Percentiles rank a stretch among this genome's conserved stretches.
phyloP scores from a whole-genome alignment of 495 filamentous ascomycete genomes.

The Paragyromitra xinjiangensis region DNA sequence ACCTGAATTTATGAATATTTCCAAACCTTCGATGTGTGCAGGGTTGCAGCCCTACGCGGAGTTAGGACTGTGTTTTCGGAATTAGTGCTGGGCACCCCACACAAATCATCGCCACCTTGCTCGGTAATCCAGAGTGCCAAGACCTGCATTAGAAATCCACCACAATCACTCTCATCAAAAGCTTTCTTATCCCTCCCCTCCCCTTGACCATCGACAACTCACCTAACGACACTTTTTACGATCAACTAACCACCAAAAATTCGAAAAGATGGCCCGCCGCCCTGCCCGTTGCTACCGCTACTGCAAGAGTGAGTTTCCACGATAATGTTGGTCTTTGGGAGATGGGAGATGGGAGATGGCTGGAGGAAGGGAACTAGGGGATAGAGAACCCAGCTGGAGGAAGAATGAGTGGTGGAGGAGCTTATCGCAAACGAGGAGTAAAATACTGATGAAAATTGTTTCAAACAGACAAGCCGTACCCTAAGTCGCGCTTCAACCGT shows the following conservation, averaged over 20 bases:
- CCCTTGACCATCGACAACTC: conserved; percentile 42
- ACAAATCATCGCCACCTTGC: conserved; percentile 50
- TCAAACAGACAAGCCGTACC: conserved; percentile 78
- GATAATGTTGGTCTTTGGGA: conserved; percentile 60
- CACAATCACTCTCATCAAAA: conserved; percentile 28
- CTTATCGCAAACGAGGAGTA: not conserved
- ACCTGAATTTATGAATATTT: not conserved
- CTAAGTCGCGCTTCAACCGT: conserved; percentile 99
- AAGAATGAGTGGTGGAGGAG: not conserved
- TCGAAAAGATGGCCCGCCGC: conserved; percentile 94
- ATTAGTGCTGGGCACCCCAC: conserved; percentile 39
- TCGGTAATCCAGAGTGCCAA: conserved; percentile 48
- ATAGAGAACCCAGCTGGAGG: not conserved
- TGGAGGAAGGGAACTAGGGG: not conserved
- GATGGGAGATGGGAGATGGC: not conserved
- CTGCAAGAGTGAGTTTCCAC: conserved; percentile 98
- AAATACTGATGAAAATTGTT: conserved; percentile 30
- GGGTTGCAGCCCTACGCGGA: conserved; percentile 45
- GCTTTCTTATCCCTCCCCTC: conserved; percentile 23
- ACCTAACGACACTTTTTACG: conserved; percentile 45
- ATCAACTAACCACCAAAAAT: conserved; percentile 62
- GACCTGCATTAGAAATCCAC: conserved; percentile 51
- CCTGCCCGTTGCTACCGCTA: conserved; percentile 99
- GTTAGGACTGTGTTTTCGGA: conserved; percentile 54
- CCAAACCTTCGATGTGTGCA: not conserved